These are phyloP conservation scores for Glycine soja DNA, from an alignment of 306 rosid species.

Conservation along the genomic window DNA sequence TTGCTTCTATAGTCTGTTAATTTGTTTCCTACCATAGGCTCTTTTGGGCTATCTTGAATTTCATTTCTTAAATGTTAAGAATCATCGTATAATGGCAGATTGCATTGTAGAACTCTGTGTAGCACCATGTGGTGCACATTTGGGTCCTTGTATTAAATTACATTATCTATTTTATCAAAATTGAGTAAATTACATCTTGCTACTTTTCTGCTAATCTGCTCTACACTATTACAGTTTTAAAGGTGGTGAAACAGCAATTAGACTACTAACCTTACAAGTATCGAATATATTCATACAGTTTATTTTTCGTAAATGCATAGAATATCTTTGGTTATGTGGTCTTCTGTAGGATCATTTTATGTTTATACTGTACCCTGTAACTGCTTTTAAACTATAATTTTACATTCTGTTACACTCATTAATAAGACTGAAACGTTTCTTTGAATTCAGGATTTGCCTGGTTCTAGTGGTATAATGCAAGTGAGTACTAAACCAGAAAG, in stretches of 20 bases:
- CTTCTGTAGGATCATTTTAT: conserved; percentile 5
- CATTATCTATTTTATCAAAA: neutral
- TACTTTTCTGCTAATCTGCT: conserved; percentile 18
- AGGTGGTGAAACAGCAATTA: conserved; percentile 13
- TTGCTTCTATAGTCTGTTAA: neutral
- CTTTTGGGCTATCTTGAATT: conserved; percentile 11
- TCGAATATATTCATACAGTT: neutral
- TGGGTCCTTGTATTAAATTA: conserved; percentile 23
- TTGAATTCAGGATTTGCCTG: conserved; percentile 83
- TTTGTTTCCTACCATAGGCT: neutral
- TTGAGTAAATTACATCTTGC: conserved; percentile 23
- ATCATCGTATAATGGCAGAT: neutral
- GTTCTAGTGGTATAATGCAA: conserved; percentile 98
- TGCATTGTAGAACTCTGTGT: neutral
- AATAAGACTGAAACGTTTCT: conserved; percentile 44
- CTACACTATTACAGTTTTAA: neutral
- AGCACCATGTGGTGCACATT: conserved; percentile 20
- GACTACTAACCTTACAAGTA: conserved; percentile 1
- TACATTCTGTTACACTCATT: conserved; percentile 25
- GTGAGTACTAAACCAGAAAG: conserved; percentile 52
- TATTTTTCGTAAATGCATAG: neutral
- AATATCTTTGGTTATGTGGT: conserved; percentile 28
- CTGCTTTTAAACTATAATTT: conserved; percentile 17
- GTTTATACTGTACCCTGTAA: conserved; percentile 25
- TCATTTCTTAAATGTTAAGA: conserved; percentile 9